Conservation (phyloP, 768 basidiomycete species). For the Piloderma croceum region DNA sequence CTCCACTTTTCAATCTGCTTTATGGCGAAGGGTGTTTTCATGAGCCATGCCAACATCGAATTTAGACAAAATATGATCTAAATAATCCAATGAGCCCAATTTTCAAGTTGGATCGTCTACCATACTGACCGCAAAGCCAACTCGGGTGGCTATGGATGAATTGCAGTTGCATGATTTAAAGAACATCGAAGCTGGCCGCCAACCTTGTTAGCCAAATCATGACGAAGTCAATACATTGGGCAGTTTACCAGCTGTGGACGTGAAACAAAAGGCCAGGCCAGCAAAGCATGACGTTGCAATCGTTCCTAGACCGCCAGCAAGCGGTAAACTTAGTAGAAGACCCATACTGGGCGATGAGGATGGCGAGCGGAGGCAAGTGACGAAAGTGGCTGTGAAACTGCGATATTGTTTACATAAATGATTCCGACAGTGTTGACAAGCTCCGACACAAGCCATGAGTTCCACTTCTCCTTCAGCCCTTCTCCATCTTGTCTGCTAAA, state of each 20-base stretch:
- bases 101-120: too few species aligned
- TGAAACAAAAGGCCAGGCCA: conserved; percentile 80
- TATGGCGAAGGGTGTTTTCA: conserved; percentile 87
- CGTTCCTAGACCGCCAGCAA: conserved; percentile 61
- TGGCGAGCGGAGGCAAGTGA: not conserved
- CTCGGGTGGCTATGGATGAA: conserved; percentile 93
- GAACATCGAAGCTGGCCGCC: conserved; percentile 81
- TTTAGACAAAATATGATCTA: conserved; percentile 94
- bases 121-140: conserved; percentile 80
- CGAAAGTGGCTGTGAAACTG: too few species aligned
- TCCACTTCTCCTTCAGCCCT: too few species aligned
- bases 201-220: not conserved
- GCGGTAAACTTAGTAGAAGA: conserved; percentile 63
- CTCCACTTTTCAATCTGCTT: conserved; percentile 87
- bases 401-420: too few species aligned
- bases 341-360: conserved; percentile 48
- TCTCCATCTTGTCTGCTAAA: too few species aligned
- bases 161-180: conserved; percentile 99
- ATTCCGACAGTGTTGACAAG: too few species aligned
- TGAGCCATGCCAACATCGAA: conserved; percentile 94
- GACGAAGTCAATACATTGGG: conserved; percentile 13
- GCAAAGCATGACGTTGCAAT: conserved; percentile 81
- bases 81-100: conserved; percentile 1
- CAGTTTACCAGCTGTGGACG: conserved; percentile 71
- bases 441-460: too few species aligned